Percentiles rank a stretch among this genome's conserved stretches.
Conservation (phyloP, 2,329 filamentous ascomycete species). For the Diaporthe citri region DNA sequence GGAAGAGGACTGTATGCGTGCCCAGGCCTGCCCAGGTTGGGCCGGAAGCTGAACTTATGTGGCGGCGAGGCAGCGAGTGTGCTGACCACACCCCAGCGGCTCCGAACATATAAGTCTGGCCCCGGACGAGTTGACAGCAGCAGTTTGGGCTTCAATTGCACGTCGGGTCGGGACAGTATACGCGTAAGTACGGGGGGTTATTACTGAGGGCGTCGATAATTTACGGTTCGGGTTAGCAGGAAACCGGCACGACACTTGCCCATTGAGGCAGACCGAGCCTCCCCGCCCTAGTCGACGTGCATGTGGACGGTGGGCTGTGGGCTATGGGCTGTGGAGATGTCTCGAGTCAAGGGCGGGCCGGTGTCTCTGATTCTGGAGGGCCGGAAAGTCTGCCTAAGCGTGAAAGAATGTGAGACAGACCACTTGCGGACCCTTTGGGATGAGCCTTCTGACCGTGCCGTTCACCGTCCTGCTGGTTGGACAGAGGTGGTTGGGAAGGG, state of each 20-base stretch:
- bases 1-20: constrained; percentile 26
- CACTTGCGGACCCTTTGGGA: constrained; percentile 10
- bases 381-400: constrained; percentile 24
- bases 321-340: constrained; percentile 31
- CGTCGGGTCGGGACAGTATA: not conserved
- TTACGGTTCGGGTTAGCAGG: constrained; percentile 16
- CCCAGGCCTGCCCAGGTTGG: constrained; percentile 5
- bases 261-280: constrained; percentile 31
- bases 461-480: not conserved
- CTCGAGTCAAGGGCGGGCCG: constrained; percentile 32
- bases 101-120: constrained; percentile 4
- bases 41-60: constrained; percentile 18
- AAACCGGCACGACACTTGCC: constrained; percentile 27
- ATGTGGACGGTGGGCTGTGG: constrained; percentile 24
- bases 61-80: constrained; percentile 4
- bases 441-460: constrained; percentile 16
- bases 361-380: constrained; percentile 32
- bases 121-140: not conserved
- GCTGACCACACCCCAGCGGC: not conserved
- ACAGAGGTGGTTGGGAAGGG: not conserved
- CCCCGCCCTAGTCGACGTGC: constrained; percentile 27
- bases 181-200: not conserved
- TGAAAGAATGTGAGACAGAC: not conserved
- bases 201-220: not conserved
- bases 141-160: constrained; percentile 7